These are phyloP conservation scores for Calycina herbarum DNA, from an alignment of 2,329 filamentous ascomycete genomes.

Conservation along the genomic window DNA sequence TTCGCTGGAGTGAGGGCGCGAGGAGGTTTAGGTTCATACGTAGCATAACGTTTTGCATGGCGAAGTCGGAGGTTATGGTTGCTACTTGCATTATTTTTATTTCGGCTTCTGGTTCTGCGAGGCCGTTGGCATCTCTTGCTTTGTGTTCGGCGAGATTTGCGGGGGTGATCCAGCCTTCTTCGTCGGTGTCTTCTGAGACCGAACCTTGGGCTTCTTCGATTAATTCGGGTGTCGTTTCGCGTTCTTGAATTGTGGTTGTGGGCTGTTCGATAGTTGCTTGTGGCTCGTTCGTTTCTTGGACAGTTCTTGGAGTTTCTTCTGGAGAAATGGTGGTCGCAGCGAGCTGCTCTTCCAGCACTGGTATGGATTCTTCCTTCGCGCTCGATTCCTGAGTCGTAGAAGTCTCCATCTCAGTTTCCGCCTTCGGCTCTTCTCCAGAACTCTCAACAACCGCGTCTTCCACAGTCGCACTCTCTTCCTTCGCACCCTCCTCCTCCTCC, in stretches of 20 bases:
- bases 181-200: constrained; percentile 45
- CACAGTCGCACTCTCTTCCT: constrained; percentile 25
- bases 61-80: constrained; percentile 92
- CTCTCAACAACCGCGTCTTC: not conserved
- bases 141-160: constrained; percentile 86
- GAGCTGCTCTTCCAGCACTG: not conserved
- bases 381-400: not conserved
- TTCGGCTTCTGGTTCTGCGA: constrained; percentile 50
- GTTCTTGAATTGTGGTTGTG: not conserved
- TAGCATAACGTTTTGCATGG: constrained; percentile 95
- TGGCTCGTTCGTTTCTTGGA: not conserved
- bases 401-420: not conserved
- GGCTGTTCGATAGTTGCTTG: constrained; percentile 3
- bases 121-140: constrained; percentile 58
- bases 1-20: constrained; percentile 74
- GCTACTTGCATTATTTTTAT: constrained; percentile 76
- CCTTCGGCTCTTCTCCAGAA: not conserved
- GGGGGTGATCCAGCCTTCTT: constrained; percentile 90
- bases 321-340: not conserved
- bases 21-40: constrained; percentile 93
- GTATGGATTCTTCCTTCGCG: not conserved
- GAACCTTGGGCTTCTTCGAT: constrained; percentile 29
- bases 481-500: constrained; percentile 25
- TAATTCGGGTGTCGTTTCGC: constrained; percentile 12
- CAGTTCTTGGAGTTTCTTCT: not conserved